Percentiles rank a stretch among this genome's conserved stretches.
phyloP scores from a whole-genome alignment of 345 rosid species.

The Erucastrum elatum region DNA sequence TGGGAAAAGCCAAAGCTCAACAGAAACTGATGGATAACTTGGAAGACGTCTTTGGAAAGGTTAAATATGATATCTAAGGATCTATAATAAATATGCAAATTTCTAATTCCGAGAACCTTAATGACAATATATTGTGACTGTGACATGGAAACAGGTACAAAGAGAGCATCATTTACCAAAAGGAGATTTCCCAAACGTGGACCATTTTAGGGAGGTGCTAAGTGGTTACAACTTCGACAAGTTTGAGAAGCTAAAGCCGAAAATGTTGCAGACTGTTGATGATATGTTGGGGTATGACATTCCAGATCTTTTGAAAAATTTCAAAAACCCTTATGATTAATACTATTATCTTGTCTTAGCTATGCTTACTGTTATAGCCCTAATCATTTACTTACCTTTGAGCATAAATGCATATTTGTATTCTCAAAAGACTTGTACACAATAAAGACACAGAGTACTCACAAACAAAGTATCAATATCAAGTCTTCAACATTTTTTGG shows the following conservation, averaged over 20 bases:
- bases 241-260: conserved; percentile 87
- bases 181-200: conserved; percentile 88
- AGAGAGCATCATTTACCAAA: conserved; percentile 82
- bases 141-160: conserved; percentile 58
- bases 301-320: conserved; percentile 76
- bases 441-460: conserved; percentile 1
- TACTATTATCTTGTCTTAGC: conserved; percentile 1
- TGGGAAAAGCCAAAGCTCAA: conserved; percentile 92
- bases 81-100: neutral
- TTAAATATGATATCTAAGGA: conserved; percentile 18
- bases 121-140: neutral
- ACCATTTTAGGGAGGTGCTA: conserved; percentile 71
- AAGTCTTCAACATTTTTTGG: neutral
- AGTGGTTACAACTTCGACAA: conserved; percentile 78
- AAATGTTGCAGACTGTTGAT: conserved; percentile 86
- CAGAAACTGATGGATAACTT: conserved; percentile 76
- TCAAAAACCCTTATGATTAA: conserved; percentile 80
- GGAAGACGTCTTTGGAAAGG: conserved; percentile 79
- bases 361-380: conserved; percentile 1
- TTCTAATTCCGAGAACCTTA: neutral
- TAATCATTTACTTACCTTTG: conserved; percentile 1
- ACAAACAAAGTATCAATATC: neutral
- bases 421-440: conserved; percentile 12
- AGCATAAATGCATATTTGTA: conserved; percentile 34
- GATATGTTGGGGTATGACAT: conserved; percentile 94